Conservation (phyloP, 2,329 filamentous ascomycete genomes). For the Pseudogymnoascus sp. region DNA sequence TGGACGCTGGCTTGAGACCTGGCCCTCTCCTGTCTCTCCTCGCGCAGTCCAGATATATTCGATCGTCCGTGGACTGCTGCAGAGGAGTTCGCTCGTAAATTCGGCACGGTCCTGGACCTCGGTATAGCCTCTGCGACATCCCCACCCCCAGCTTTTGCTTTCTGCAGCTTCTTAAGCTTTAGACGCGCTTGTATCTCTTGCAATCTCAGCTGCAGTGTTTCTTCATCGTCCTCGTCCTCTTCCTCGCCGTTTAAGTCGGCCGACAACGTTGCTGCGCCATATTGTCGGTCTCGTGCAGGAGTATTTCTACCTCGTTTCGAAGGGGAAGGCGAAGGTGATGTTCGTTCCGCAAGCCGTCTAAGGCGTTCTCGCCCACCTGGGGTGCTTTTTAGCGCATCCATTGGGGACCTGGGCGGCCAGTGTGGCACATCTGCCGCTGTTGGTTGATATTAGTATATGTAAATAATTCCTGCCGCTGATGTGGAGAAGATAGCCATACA, state of each 20-base stretch:
- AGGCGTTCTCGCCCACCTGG: conserved; percentile 73
- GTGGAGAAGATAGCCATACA: conserved; percentile 13
- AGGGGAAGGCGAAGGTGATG: conserved; percentile 62
- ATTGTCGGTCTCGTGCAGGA: neutral
- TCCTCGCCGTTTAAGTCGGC: conserved; percentile 35
- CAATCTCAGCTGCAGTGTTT: conserved; percentile 77
- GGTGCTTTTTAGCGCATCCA: conserved; percentile 56
- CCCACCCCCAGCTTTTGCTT: conserved; percentile 40
- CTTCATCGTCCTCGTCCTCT: conserved; percentile 70
- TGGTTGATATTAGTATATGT: neutral
- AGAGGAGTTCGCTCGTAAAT: conserved; percentile 20
- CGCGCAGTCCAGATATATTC: conserved; percentile 20
- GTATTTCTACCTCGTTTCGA: conserved; percentile 34
- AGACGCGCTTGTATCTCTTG: conserved; percentile 83
- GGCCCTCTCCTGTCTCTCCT: conserved; percentile 21
- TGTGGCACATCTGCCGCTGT: conserved; percentile 38
- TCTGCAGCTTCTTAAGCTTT: conserved; percentile 79
- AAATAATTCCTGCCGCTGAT: neutral
- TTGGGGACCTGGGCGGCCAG: conserved; percentile 61
- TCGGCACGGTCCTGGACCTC: conserved; percentile 13
- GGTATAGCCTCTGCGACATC: neutral
- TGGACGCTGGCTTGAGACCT: conserved; percentile 44
- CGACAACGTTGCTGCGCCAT: neutral
- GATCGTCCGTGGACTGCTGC: conserved; percentile 22
- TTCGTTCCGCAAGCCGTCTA: conserved; percentile 56